Base-by-base conservation (phyloP, 202 grass and related monocot genomes). In the Setaria viridis region DNA sequence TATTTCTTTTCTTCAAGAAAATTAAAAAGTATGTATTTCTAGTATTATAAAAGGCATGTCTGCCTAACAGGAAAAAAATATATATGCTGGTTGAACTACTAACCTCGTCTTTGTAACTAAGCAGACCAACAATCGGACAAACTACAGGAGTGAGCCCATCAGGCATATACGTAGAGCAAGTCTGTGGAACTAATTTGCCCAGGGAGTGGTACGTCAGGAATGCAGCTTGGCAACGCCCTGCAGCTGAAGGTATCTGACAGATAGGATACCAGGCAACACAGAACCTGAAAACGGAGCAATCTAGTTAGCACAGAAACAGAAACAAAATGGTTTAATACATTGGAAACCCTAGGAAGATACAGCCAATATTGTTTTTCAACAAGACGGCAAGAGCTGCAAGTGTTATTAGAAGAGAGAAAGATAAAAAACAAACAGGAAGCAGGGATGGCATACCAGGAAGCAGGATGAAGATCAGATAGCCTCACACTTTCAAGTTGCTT, bases 171-270 rank as follows among this genome's bases (percentile, higher is more conserved):
- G 29, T 48, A 15, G 43, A 45, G 29, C 10, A 67, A 80, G 51
- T 80, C 64, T 19, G 74, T 68, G 56, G 74, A 84, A 83, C 80
- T 35, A 92, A 83, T 76, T 83, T 67, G 0, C 90, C 79, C 6
- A 92, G 47, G 42, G 79, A 84, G 74, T 91, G 89, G 82, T 87
- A 91, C 6, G 89, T 87, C 5, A 91, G 64, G 76, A 91, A 91
- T 15, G 89, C 43, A 75, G 75, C 69, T 70, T 51, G 62, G 13
- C 66, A 48, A 14, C 51, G 87, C 33, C 76, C 46, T 75, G 76
- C 0, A 37, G 17, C 17, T 37, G 72, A 20, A 39, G 72, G 72
- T 39, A 75, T 56, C 72, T 75, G 72, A 39, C 30, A 74, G 19
- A 56, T 56, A 75, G 50, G 72, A 68, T 91, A 91, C 89, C 89